Conservation (phyloP, 768 basidiomycete species). For the Podaxis sp. region DNA sequence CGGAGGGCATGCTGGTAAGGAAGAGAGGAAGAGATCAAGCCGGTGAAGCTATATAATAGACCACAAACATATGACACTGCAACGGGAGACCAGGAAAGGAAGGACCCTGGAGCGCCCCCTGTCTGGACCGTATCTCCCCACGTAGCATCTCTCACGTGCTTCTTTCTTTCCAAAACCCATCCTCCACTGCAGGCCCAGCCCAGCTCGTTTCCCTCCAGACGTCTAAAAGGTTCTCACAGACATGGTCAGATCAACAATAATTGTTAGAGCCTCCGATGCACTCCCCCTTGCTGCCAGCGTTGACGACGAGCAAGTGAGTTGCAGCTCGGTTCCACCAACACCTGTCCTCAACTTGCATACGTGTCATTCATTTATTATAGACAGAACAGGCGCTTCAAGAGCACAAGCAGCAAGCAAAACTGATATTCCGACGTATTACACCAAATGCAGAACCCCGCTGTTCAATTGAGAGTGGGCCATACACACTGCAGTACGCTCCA, state of each 20-base stretch:
- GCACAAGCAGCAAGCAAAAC: conserved; percentile 97
- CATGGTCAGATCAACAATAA: conserved; percentile 88
- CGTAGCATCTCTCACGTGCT: conserved; percentile 21
- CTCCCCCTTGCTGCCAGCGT: conserved; percentile 94
- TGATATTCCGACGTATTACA: conserved; percentile 92
- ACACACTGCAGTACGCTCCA: conserved; percentile 87
- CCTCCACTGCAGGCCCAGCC: conserved; percentile 5
- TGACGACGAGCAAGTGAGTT: conserved; percentile 89
- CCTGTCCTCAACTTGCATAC: conserved; percentile 23
- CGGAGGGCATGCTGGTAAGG: conserved; percentile 35
- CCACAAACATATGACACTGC: conserved; percentile 16
- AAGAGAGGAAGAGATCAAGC: conserved; percentile 8
- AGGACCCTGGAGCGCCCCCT: not conserved
- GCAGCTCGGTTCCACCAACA: conserved; percentile 1
- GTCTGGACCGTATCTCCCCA: not conserved
- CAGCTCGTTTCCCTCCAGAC: conserved; percentile 10
- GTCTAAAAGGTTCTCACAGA: conserved; percentile 16
- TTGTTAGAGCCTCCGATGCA: conserved; percentile 83
- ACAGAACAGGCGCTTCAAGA: conserved; percentile 93
- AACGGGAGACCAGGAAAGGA: not conserved
- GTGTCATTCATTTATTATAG: conserved; percentile 43
- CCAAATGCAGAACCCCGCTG: conserved; percentile 94
- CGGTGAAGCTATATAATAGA: conserved; percentile 17
- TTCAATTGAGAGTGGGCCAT: conserved; percentile 93
- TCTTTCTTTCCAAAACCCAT: conserved; percentile 14